Evolutionary conservation across 306 rosid genomes (phyloP).

Genomic region (Boehmeria nivea): DNA sequence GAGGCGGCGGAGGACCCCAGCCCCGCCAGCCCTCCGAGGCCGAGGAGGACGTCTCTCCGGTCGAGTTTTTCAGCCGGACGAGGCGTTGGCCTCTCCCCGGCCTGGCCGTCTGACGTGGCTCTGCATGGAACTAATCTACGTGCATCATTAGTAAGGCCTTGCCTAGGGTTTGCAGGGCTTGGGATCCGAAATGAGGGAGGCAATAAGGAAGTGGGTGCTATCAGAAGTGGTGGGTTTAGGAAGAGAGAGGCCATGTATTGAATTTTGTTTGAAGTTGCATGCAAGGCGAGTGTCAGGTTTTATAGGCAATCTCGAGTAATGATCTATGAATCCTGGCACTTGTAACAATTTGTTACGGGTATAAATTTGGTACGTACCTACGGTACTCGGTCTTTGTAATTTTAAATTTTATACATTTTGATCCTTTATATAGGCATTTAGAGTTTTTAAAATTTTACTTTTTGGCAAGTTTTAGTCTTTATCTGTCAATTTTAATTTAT

Average conservation of each 20-base stretch:
- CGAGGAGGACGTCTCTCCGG: conserved; percentile 34
- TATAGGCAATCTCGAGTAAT: too few relatives aligned
- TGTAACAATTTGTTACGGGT: too few relatives aligned
- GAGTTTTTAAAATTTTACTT: too few relatives aligned
- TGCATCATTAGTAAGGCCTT: neutral
- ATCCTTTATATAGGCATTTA: too few relatives aligned
- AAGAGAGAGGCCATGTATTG: neutral
- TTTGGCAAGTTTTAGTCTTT: too few relatives aligned
- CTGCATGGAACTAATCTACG: neutral
- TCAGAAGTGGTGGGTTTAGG: neutral
- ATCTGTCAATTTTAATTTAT: too few relatives aligned
- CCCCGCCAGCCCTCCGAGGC: conserved; percentile 42
- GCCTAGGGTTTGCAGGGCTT: neutral
- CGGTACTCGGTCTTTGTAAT: too few relatives aligned
- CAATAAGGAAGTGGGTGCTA: neutral
- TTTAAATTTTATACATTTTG: too few relatives aligned
- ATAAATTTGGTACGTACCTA: too few relatives aligned
- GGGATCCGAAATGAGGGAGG: neutral
- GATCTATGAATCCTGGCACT: too few relatives aligned
- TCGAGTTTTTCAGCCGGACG: neutral
- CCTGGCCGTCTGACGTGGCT: neutral
- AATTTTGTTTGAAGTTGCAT: too few relatives aligned
- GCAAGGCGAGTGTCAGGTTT: too few relatives aligned
- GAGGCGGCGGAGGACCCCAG: conserved; percentile 22
- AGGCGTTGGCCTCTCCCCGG: neutral